phyloP scores from a whole-genome alignment of 805 yeast species.

The Scheffersomyces stipitis region DNA sequence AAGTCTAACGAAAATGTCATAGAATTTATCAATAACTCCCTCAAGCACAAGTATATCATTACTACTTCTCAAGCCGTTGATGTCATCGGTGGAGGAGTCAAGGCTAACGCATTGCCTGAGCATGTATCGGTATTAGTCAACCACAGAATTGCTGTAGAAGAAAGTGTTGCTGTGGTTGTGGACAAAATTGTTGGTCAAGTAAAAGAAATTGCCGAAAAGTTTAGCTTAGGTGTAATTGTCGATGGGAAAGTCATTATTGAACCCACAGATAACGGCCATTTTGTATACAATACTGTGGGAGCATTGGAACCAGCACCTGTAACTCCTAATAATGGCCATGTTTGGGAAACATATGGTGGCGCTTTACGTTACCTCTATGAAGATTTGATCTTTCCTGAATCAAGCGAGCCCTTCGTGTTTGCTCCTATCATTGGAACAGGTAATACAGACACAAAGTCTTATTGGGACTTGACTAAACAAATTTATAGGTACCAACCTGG shows the following conservation, averaged over 20 bases:
- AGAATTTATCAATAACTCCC: slow-evolving; percentile 27
- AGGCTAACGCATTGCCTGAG: slow-evolving; percentile 52
- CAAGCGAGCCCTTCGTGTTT: slow-evolving; percentile 25
- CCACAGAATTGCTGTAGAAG: slow-evolving; percentile 48
- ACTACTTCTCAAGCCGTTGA: slow-evolving; percentile 51
- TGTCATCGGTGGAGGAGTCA: slow-evolving; percentile 48
- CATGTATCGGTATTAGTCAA: slow-evolving; percentile 43
- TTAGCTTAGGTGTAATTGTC: slow-evolving; percentile 34
- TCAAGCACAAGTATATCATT: slow-evolving; percentile 34
- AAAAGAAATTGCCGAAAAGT: slow-evolving; percentile 32
- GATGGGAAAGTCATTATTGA: slow-evolving; percentile 23
- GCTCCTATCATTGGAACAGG: slow-evolving; percentile 38
- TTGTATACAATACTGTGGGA: slow-evolving; percentile 24
- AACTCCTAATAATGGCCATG: slow-evolving; percentile 30
- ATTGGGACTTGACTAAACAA: slow-evolving; percentile 40
- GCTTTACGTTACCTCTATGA: slow-evolving; percentile 38
- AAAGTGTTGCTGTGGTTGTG: slow-evolving; percentile 30
- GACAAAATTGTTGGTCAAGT: slow-evolving; percentile 32
- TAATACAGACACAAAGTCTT: slow-evolving; percentile 42
- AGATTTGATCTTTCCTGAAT: slow-evolving; percentile 26
- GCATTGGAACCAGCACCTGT: slow-evolving; percentile 41
- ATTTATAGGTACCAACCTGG: slow-evolving; percentile 38
- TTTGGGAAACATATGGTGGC: slow-evolving; percentile 38
- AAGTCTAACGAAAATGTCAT: slow-evolving; percentile 38
- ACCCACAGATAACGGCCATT: slow-evolving; percentile 30